Conservation (phyloP, 2,329 filamentous ascomycete genomes). For the Ophiosphaerella narmari region DNA sequence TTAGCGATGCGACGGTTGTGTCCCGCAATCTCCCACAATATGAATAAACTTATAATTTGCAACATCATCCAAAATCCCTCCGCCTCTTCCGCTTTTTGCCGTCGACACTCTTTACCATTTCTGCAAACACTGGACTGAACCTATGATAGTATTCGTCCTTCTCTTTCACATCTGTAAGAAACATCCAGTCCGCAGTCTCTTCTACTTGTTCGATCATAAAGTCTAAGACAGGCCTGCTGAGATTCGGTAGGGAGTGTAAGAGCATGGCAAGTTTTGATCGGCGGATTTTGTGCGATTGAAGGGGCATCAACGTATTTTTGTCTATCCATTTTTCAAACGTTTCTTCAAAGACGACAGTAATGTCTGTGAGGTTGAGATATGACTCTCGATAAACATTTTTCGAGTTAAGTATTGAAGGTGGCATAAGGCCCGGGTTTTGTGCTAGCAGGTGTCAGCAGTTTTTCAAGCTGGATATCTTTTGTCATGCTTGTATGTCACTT, state of each 20-base stretch:
- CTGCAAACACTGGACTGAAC: constrained; percentile 29
- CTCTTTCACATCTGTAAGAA: constrained; percentile 27
- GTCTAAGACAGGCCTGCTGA: constrained; percentile 27
- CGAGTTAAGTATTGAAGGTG: constrained; percentile 21
- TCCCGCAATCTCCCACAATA: no score
- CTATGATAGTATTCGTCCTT: constrained; percentile 36
- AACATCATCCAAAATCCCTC: neutral
- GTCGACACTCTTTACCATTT: constrained; percentile 28
- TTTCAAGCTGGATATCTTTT: no score
- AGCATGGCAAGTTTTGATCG: constrained; percentile 33
- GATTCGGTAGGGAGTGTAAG: constrained; percentile 31
- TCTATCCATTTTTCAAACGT: constrained; percentile 36
- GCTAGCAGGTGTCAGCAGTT: constrained; percentile 11
- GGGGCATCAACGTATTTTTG: constrained; percentile 21
- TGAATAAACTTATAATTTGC: neutral
- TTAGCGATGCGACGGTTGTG: no score
- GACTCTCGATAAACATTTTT: constrained; percentile 21
- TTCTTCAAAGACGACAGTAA: constrained; percentile 41
- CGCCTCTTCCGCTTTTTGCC: constrained; percentile 1
- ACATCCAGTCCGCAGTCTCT: constrained; percentile 37
- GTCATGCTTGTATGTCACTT: no score
- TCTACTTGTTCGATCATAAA: constrained; percentile 37
- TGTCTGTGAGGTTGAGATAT: constrained; percentile 37
- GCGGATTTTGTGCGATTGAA: constrained; percentile 22
- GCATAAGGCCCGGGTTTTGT: constrained; percentile 35